These are phyloP conservation scores for Helicocarpus griseus DNA, from an alignment of 2,329 filamentous ascomycete species.

Conservation along the genomic window DNA sequence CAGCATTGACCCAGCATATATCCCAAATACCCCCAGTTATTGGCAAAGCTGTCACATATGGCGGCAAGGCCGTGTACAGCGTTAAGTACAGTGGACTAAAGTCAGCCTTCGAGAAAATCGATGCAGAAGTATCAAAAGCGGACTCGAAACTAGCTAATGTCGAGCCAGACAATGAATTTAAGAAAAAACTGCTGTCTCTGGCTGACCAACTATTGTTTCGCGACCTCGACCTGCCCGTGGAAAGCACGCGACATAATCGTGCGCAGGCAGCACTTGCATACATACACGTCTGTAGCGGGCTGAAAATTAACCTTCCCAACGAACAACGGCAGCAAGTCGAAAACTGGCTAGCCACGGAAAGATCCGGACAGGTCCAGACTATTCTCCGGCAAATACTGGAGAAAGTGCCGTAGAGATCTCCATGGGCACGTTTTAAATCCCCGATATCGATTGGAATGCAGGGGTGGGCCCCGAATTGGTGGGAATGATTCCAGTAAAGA, in stretches of 20 bases:
- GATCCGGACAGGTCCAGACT: constrained; percentile 29
- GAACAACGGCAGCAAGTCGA: constrained; percentile 17
- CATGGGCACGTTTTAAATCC: neutral
- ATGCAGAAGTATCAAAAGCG: constrained; percentile 15
- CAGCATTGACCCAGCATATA: constrained; percentile 24
- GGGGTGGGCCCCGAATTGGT: neutral
- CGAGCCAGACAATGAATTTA: constrained; percentile 16
- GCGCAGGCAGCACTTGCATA: constrained; percentile 28
- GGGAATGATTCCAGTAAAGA: neutral
- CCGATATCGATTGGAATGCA: neutral
- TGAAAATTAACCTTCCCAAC: constrained; percentile 14
- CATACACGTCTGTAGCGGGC: constrained; percentile 19
- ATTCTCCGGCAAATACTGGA: constrained; percentile 20
- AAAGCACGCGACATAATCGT: constrained; percentile 28
- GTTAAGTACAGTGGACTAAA: constrained; percentile 27
- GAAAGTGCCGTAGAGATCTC: neutral
- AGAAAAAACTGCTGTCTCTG: constrained; percentile 20
- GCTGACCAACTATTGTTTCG: constrained; percentile 22
- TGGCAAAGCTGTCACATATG: constrained; percentile 22
- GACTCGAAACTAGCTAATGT: neutral
- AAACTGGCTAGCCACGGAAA: constrained; percentile 29
- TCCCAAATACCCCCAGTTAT: constrained; percentile 20
- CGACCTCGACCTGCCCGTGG: constrained; percentile 26
- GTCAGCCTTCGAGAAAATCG: constrained; percentile 23
- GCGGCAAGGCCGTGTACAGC: constrained; percentile 26